Evolutionary conservation across 192 early-diverging fungal species (phyloP), one percentile per base, ranked within the genome.

Genomic region (Lobosporangium transversale): DNA sequence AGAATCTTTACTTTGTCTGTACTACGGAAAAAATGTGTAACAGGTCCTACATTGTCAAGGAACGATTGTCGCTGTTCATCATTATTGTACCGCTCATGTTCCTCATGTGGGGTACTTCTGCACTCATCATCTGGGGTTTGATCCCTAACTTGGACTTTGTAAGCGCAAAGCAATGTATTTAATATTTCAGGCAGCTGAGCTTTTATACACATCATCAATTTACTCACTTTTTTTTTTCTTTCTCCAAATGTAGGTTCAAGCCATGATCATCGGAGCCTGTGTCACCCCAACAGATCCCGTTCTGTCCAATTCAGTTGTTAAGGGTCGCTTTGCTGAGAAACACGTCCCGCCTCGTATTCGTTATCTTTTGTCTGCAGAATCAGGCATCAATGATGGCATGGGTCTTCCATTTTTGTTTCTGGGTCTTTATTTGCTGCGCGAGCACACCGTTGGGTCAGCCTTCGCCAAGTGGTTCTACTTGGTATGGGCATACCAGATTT

Each of bases 201-300:
- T n/a, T n/a, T n/a, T n/a, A n/a, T n/a, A n/a, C n/a, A n/a, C n/a
- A n/a, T n/a, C 57, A 14, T 52, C 9, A 37, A 18, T 17, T 9
- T 26, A 30, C 14, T 53, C 18, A 23, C 9, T 5, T 23, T 50
- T 50, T 23, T 50, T 1, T 21, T 30, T 53, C 14, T 30, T 5
- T 29, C n/a, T n/a, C n/a, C n/a, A n/a, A 21, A 11, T 53, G 21
- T 82, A 93, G 84, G 47, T 93, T 17, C 88, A 93, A 29, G 82
- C 90, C 1, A 76, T 98, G 54, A 84, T 91, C 27, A 87, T 98
- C 32, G 90, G 91, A 7, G 88, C 95, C 0, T 95, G 94, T 62
- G 78, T 93, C 18, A 91, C 95, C 12, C 95, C 97, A 2, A 98
- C 97, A 0, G 97, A 98, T 75, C 96, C 96, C 0, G 95, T 91